Evolutionary conservation across 1,284 basidiomycete species (phyloP).

Genomic region (Marasmius oreades): DNA sequence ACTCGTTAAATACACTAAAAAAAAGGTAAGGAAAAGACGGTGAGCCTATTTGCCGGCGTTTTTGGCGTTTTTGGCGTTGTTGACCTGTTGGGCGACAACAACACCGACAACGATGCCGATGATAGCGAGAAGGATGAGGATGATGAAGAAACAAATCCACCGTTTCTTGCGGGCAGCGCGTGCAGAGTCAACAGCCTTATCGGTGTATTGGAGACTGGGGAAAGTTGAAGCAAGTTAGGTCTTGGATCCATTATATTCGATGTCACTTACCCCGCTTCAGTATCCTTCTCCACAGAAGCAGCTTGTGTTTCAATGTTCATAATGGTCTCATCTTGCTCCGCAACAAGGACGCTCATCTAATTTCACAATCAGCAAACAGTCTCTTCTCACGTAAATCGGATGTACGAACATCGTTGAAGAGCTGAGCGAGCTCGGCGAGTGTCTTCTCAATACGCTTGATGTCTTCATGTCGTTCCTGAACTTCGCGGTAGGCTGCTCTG

Average conservation of each 20-base stretch:
- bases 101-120: constrained; percentile 61
- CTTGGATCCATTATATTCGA: neutral
- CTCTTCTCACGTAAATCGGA: constrained; percentile 1
- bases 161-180: constrained; percentile 88
- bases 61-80: constrained; percentile 28
- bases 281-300: constrained; percentile 71
- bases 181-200: constrained; percentile 87
- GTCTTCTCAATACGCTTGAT: constrained; percentile 86
- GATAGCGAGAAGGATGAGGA: constrained; percentile 60
- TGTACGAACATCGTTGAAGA: constrained; percentile 81
- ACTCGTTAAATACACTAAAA: neutral
- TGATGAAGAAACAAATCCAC: constrained; percentile 87
- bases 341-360: constrained; percentile 86
- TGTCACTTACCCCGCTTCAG: constrained; percentile 72
- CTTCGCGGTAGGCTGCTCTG: constrained; percentile 82
- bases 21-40: constrained; percentile 3
- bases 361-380: constrained; percentile 9
- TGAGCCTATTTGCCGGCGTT: constrained; percentile 1
- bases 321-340: constrained; percentile 90
- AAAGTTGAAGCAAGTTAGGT: constrained; percentile 14
- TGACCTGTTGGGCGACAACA: constrained; percentile 39
- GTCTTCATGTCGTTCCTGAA: constrained; percentile 89
- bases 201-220: constrained; percentile 71
- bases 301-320: constrained; percentile 78
- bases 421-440: constrained; percentile 85